phyloP scores from a whole-genome alignment of 306 rosid genomes.

The Begonia peltatifolia region DNA sequence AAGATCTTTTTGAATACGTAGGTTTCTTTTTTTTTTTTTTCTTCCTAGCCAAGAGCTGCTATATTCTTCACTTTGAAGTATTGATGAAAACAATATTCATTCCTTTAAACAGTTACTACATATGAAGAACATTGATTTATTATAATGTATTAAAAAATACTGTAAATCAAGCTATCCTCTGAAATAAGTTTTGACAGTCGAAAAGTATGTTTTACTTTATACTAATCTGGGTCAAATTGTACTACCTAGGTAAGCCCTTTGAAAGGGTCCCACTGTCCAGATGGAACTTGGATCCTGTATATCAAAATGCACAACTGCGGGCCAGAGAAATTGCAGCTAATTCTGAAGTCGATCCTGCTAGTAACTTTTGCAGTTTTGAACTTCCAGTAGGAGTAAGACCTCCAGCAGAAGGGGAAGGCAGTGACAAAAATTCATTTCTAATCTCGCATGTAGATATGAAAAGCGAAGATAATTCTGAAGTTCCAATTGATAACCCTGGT shows the following conservation, averaged over 20 bases:
- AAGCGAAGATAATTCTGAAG: slow-evolving; percentile 23
- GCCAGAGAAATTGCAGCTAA: slow-evolving; percentile 58
- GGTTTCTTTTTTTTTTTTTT: no score
- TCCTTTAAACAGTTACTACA: no score
- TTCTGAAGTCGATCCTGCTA: slow-evolving; percentile 23
- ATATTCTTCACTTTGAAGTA: no score
- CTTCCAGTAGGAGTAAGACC: slow-evolving; percentile 91
- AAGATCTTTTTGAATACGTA: no score
- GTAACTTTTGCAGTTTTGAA: slow-evolving; percentile 48
- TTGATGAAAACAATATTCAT: no score
- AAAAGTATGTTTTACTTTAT: slow-evolving; percentile 8
- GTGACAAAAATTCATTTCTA: background rate
- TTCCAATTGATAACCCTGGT: slow-evolving; percentile 15
- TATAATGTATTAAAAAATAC: background rate
- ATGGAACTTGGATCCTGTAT: slow-evolving; percentile 71
- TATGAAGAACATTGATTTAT: no score
- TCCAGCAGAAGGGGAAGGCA: slow-evolving; percentile 23
- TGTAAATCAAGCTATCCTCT: background rate
- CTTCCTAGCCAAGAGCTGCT: no score
- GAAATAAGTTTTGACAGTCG: background rate
- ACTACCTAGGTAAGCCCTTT: slow-evolving; percentile 31
- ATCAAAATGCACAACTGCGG: slow-evolving; percentile 77
- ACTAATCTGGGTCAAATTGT: slow-evolving; percentile 8
- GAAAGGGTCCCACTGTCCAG: slow-evolving; percentile 61
- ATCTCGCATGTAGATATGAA: slow-evolving; percentile 17